A percentile compares a stretch with the other conserved stretches of the same genome.
These are phyloP conservation scores for Westerdykella sp. DNA, from an alignment of 2,329 filamentous ascomycete genomes.

Conservation along the genomic window DNA sequence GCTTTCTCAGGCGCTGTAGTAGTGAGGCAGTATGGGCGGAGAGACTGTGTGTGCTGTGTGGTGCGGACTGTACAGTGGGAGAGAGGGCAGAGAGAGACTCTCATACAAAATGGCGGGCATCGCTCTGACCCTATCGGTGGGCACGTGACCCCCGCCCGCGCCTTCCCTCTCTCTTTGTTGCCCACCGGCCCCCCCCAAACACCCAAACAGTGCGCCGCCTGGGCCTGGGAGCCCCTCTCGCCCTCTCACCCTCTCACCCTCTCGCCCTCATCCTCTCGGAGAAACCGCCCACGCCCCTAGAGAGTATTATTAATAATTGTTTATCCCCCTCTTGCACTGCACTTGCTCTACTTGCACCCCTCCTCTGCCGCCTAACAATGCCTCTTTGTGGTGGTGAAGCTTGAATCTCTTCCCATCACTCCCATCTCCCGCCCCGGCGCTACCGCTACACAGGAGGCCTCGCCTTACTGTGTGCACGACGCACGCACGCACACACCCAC, in stretches of 20 bases:
- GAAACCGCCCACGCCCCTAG: too few species aligned
- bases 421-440: too few species aligned
- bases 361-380: too few species aligned
- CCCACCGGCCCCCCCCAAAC: background rate
- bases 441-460: background rate
- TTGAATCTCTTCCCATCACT: too few species aligned
- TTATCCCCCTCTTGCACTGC: too few species aligned
- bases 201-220: too few species aligned
- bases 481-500: conserved; percentile 4
- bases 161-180: background rate
- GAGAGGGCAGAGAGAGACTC: conserved; percentile 6
- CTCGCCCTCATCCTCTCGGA: too few species aligned
- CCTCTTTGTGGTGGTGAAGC: too few species aligned
- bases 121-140: conserved; percentile 5
- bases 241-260: background rate
- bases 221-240: background rate
- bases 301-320: too few species aligned
- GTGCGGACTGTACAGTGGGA: conserved; percentile 2
- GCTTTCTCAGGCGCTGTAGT: too few species aligned
- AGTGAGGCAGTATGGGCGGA: conserved; percentile 2
- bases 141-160: conserved; percentile 2
- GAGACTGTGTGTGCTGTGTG: too few species aligned
- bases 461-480: background rate
- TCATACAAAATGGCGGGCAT: conserved; percentile 5
- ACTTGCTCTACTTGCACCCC: too few species aligned